Base-by-base conservation (phyloP, 495 filamentous ascomycete genomes). In the Achaetomiella virescens region DNA sequence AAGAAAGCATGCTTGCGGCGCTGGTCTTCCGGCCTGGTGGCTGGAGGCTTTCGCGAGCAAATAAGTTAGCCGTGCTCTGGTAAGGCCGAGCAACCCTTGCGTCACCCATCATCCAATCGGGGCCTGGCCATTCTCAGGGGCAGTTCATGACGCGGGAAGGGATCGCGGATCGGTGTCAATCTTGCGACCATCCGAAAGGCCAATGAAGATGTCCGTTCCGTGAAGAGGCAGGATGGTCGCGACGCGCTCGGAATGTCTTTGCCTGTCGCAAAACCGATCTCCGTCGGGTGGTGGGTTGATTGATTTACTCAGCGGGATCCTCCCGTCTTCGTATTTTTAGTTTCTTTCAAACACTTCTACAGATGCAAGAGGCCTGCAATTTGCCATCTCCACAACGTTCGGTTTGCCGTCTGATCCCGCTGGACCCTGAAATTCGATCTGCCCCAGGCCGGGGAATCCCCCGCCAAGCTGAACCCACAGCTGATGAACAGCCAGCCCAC, bases 61-160 rank as follows among this genome's bases (percentile, higher is more conserved):
- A n/a, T n/a, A n/a, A n/a, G n/a, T n/a, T n/a, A n/a, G n/a, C n/a
- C n/a, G n/a, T n/a, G n/a, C n/a, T n/a, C n/a, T n/a, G 7, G 17
- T 25, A 38, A 17, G 21, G 40, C 42, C 44, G 35, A 42, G 17
- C 38, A 51, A 17, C 48, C 40, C 50, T 35, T 43, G 50, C 49
- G n/a, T 54, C 37, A 6, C 22, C 25, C 21, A 35, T 37, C 37
- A 22, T 24, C 52, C 22, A 22, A 53, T 44, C 38, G 27, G 38
- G 11, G 6, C 0, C 10, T 20, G 22, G 18, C 14, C 18, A 3
- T 14, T 17, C n/a, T 2, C 43, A n/a, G n/a, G 33, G 46, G 17
- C 17, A 33, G 38, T 17, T 11, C 29, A 18, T n/a, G 18, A 29
- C 37, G 36, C 47, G 14, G 35, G 51, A 41, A 36, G 37, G 38